Conservation (phyloP, 768 basidiomycete species). For the Terana coerulea region DNA sequence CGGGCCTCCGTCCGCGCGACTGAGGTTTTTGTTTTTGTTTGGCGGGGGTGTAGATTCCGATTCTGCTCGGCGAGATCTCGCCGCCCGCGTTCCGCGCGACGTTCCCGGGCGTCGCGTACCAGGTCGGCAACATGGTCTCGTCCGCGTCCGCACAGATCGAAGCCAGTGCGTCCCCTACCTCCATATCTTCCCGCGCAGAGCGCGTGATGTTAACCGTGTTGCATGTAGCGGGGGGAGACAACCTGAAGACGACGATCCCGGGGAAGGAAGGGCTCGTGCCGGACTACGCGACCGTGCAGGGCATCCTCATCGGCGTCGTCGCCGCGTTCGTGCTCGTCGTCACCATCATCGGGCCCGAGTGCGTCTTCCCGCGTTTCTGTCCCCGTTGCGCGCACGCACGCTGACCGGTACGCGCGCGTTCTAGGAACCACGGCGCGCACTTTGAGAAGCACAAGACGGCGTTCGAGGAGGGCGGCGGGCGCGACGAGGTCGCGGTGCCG, state of each 20-base stretch:
- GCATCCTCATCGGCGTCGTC: slow-evolving; percentile 83
- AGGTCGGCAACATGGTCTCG: slow-evolving; percentile 57
- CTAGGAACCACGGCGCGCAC: slow-evolving; percentile 43
- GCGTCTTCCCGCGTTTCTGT: slow-evolving; percentile 26
- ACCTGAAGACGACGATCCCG: slow-evolving; percentile 33
- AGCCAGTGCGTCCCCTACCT: slow-evolving; percentile 21
- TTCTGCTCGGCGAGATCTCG: slow-evolving; percentile 78
- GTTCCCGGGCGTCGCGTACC: slow-evolving; percentile 84
- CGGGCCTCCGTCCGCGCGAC: background rate
- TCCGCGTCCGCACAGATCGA: slow-evolving; percentile 33
- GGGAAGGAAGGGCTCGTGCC: slow-evolving; percentile 30
- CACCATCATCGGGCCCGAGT: slow-evolving; percentile 78
- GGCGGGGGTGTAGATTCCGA: slow-evolving; percentile 46
- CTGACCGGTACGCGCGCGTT: background rate
- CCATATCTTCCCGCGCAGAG: background rate
- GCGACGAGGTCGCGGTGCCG: slow-evolving; percentile 39
- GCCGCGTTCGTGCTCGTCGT: slow-evolving; percentile 73
- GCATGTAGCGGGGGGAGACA: slow-evolving; percentile 36
- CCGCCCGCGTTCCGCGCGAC: slow-evolving; percentile 88
- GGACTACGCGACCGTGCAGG: slow-evolving; percentile 63
- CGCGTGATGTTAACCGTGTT: background rate
- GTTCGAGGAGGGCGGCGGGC: slow-evolving; percentile 70
- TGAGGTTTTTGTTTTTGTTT: background rate
- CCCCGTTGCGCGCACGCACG: background rate
- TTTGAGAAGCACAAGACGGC: slow-evolving; percentile 84